phyloP scores from a whole-genome alignment of 1,284 basidiomycete genomes.

The Fomitopsis schrenkii region DNA sequence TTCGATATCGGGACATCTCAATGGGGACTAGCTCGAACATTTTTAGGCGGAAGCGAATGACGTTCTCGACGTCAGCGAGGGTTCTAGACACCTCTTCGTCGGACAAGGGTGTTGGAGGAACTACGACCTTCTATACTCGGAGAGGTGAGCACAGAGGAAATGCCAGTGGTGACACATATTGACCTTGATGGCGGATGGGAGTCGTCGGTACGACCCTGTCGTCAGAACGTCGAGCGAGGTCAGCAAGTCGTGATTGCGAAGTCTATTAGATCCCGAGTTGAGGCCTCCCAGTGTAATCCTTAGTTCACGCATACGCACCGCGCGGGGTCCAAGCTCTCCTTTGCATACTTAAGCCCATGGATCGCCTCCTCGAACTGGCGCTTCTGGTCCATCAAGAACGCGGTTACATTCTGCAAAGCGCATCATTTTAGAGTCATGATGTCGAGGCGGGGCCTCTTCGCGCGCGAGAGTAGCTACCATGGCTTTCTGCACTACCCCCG shows the following conservation, averaged over 20 bases:
- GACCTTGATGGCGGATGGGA: conserved; percentile 79
- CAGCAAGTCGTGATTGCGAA: conserved; percentile 86
- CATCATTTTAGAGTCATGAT: neutral
- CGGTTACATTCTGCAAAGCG: conserved; percentile 66
- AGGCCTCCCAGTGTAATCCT: neutral
- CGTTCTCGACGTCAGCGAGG: conserved; percentile 68
- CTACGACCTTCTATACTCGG: conserved; percentile 54
- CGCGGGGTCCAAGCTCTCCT: conserved; percentile 63
- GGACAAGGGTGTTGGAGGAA: conserved; percentile 61
- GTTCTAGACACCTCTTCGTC: conserved; percentile 65
- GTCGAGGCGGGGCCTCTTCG: neutral
- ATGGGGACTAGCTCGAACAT: conserved; percentile 71
- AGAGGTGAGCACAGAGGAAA: neutral
- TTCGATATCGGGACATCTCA: conserved; percentile 70
- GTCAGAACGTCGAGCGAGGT: conserved; percentile 86
- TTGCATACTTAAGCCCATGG: conserved; percentile 57
- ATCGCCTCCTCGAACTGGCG: conserved; percentile 77
- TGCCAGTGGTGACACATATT: neutral
- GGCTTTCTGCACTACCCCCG: conserved; percentile 76
- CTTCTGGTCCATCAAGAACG: conserved; percentile 81
- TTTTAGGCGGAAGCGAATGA: conserved; percentile 72
- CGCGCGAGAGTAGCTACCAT: conserved; percentile 50
- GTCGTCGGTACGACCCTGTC: conserved; percentile 74
- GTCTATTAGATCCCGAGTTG: conserved; percentile 34
- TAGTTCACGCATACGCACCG: conserved; percentile 38